Evolutionary conservation across 371 early-diverging fungal genomes (phyloP), one percentile per base, ranked within the genome.

Genomic region (Mortierella sp.): DNA sequence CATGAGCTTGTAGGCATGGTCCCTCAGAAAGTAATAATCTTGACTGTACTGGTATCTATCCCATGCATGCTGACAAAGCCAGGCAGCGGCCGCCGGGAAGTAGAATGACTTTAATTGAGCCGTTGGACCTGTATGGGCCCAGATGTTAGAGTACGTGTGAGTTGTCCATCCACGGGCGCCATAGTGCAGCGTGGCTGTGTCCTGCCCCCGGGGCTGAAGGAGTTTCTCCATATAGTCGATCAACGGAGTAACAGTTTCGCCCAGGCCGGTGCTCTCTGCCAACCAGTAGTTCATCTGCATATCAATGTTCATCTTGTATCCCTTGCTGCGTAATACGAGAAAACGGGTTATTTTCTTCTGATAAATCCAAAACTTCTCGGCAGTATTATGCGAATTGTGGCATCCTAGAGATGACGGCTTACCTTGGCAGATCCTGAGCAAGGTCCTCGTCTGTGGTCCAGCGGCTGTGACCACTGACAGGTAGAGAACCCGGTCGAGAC

Each of bases 251-350:
- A 76, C 65, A 0, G 76, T 76, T 32, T 76, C 76, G 15, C 76
- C 76, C 4, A 76, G 37, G 2, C 60, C 64, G 0, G 76, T 76
- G 26, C 61, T 59, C 21, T 76, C 76, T 1, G 76, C 69, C 43
- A 76, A 51, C 76, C 76, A 76, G 52, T 76, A 76, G 58, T 64
- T 69, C 76, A 76, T 76, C 48, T 76, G 76, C 6, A 76, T 50
- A 12, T 76, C 57, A n/a, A 69, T 60, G 24, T 76, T 60, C 65
- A 76, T 54, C 53, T 64, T 68, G 62, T 60, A 76, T 34, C 64
- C 63, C 17, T 30, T 1, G 19, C 75, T 75, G 7, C 17, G 26
- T 17, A n/a, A 34, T 11, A 26, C n/a, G 32, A 21, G 19, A 4
- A 44, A 8, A 42, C 8, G 1, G 34, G 2, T 39, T 4, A 31